A percentile compares a stretch with the other conserved stretches of the same genome.
These are phyloP conservation scores for Dothiorella sarmentorum DNA, from an alignment of 2,329 filamentous ascomycete genomes.

Conservation along the genomic window DNA sequence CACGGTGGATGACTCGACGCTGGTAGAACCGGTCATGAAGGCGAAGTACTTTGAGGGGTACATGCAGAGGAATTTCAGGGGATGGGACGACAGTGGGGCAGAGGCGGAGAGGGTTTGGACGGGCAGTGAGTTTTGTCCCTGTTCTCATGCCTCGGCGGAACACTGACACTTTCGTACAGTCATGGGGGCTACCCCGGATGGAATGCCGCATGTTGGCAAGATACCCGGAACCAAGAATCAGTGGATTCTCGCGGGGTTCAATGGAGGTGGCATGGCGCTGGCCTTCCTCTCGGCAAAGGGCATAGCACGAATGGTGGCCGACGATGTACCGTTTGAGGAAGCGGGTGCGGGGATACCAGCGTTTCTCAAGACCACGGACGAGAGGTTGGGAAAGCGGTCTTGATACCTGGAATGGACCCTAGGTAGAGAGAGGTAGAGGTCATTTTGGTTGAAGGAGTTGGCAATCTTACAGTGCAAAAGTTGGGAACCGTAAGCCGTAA, in stretches of 20 bases:
- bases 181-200: conserved; percentile 23
- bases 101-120: conserved; percentile 25
- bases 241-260: conserved; percentile 24
- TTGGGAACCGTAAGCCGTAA: too few relatives aligned
- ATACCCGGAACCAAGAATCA: conserved; percentile 18
- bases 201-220: conserved; percentile 22
- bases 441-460: too few relatives aligned
- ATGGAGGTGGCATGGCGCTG: conserved; percentile 23
- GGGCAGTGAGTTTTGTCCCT: conserved; percentile 24
- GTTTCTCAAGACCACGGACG: conserved; percentile 34
- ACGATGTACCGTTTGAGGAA: conserved; percentile 30
- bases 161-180: conserved; percentile 15
- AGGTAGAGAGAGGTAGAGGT: too few relatives aligned
- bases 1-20: conserved; percentile 32
- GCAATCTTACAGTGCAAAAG: too few relatives aligned
- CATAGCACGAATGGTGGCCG: conserved; percentile 40
- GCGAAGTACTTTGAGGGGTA: conserved; percentile 27
- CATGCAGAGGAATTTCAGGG: conserved; percentile 27
- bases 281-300: conserved; percentile 34
- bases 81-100: conserved; percentile 25
- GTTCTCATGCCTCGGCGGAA: neutral
- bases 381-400: conserved; percentile 24
- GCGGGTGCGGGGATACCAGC: conserved; percentile 34
- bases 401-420: too few relatives aligned
- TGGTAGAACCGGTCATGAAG: conserved; percentile 24